Percentiles rank a stretch among this genome's conserved stretches.
These are phyloP conservation scores for Mucor irregularis DNA, from an alignment of 371 early-diverging fungal genomes.

Conservation along the genomic window DNA sequence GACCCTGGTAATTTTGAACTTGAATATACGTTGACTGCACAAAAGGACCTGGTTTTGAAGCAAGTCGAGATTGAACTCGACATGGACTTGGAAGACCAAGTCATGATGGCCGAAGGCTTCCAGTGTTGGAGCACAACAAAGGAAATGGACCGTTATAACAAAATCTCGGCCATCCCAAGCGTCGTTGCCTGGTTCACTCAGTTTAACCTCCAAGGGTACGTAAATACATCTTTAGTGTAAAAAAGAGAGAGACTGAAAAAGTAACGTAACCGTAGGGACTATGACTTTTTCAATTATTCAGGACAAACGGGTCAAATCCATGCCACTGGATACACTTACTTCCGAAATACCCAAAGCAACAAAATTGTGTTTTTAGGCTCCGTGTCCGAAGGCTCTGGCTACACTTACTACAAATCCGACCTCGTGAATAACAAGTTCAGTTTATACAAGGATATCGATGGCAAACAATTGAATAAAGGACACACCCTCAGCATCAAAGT, in stretches of 20 bases:
- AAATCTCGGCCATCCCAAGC: constrained; percentile 33
- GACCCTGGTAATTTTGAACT: constrained; percentile 4
- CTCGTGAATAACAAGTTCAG: constrained; percentile 33
- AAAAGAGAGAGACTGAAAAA: not conserved
- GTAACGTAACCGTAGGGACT: constrained; percentile 36
- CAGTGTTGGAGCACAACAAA: constrained; percentile 57
- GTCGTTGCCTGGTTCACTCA: constrained; percentile 43
- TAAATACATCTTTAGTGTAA: constrained; percentile 19
- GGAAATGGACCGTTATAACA: constrained; percentile 27
- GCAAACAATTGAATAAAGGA: constrained; percentile 28
- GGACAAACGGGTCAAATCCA: constrained; percentile 54
- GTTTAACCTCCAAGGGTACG: constrained; percentile 48
- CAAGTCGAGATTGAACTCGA: constrained; percentile 26
- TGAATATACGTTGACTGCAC: not conserved
- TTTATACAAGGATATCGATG: constrained; percentile 51
- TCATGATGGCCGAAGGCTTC: constrained; percentile 57
- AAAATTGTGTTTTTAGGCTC: constrained; percentile 50
- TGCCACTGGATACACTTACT: constrained; percentile 54
- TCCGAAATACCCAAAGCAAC: constrained; percentile 41
- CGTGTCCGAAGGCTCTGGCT: constrained; percentile 50
- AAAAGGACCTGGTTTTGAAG: not conserved
- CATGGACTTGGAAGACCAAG: constrained; percentile 26
- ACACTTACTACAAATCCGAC: constrained; percentile 55
- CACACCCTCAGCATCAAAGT: constrained; percentile 15
- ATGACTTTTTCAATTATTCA: constrained; percentile 53